Base-by-base conservation (phyloP, 306 rosid genomes). In the Prunus davidiana region DNA sequence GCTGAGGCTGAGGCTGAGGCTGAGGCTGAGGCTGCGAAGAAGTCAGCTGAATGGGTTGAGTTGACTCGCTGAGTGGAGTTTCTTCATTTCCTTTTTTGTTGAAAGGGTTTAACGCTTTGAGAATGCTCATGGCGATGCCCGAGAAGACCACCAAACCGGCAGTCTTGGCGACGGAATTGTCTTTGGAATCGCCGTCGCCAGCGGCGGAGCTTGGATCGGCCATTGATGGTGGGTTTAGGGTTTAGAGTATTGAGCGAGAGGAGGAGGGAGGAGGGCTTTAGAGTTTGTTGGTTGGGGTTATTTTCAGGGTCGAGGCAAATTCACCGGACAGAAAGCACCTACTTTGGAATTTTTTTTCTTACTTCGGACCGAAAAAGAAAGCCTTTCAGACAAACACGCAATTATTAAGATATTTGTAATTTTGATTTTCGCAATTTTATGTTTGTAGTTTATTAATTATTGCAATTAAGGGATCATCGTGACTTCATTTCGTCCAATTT, bases 81-180 rank as follows among this genome's bases (percentile, higher is more conserved):
- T 77, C 28, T 61, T 77, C 55, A 30, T 18, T 72, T 67, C 54
- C 10, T 24, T 12, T 60, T 52, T 45, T 72, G 76, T 50, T 66
- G 19, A 82, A 64, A 64, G 85, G 82, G 79, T 50, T 82, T n/a
- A 73, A 12, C 55, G 76, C 14, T 77, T 77, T 82, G 67, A 82
- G 76, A 72, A 82, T 72, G 69, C 82, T 77, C 19, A 77, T 14
- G 30, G 72, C 75, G 82, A 82, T 82, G 79, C 85, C 79, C 52
- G 79, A 82, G 72, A 77, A 55, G 61, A 77, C 85, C 28, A 77
- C 34, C 15, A 72, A 15, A 2, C 82, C 79, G 14, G 76, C 85
- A 15, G 82, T 50, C 46, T 60, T 82, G 52, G 76, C 46, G 13
- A 82, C 41, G 38, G 68, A 13, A 62, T 67, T 43, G 55, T 67